phyloP scores from a whole-genome alignment of 2,329 filamentous ascomycete genomes.

The Paraphaeosphaeria sporulosa region DNA sequence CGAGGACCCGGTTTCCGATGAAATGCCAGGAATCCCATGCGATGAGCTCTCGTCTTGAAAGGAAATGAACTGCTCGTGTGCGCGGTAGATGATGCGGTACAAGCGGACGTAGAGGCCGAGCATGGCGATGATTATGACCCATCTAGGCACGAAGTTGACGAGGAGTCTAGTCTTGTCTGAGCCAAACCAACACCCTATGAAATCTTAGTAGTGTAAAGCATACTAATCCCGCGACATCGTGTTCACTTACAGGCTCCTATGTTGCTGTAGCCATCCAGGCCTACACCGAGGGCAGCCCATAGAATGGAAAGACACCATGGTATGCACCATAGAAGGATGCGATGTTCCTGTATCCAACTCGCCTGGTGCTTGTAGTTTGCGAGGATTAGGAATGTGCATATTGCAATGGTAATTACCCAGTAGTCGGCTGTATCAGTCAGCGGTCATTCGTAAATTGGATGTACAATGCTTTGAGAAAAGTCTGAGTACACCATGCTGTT shows the following conservation, averaged over 20 bases:
- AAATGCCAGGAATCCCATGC: constrained; percentile 3
- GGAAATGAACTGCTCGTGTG: constrained; percentile 45
- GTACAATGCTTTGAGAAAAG: too few species aligned
- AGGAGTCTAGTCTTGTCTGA: constrained; percentile 49
- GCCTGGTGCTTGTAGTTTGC: constrained; percentile 48
- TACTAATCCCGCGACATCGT: neutral
- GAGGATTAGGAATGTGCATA: constrained; percentile 53
- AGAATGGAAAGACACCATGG: constrained; percentile 50
- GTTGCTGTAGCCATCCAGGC: constrained; percentile 26
- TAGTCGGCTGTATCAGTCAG: constrained; percentile 46
- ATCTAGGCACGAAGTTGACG: constrained; percentile 54
- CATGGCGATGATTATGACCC: constrained; percentile 52
- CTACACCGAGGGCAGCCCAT: constrained; percentile 42
- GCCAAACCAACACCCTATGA: constrained; percentile 52
- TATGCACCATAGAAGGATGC: constrained; percentile 41
- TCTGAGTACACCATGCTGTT: too few species aligned
- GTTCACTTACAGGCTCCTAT: constrained; percentile 32
- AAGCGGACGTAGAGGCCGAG: constrained; percentile 50
- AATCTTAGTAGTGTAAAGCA: neutral
- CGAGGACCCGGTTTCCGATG: constrained; percentile 24
- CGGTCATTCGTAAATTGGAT: too few species aligned
- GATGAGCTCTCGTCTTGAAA: constrained; percentile 32
- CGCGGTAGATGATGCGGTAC: constrained; percentile 51
- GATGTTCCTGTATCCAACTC: constrained; percentile 49
- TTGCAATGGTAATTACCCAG: constrained; percentile 54